Evolutionary conservation across 1,284 basidiomycete genomes (phyloP).

Genomic region (Phylloboletellus chloephorus): DNA sequence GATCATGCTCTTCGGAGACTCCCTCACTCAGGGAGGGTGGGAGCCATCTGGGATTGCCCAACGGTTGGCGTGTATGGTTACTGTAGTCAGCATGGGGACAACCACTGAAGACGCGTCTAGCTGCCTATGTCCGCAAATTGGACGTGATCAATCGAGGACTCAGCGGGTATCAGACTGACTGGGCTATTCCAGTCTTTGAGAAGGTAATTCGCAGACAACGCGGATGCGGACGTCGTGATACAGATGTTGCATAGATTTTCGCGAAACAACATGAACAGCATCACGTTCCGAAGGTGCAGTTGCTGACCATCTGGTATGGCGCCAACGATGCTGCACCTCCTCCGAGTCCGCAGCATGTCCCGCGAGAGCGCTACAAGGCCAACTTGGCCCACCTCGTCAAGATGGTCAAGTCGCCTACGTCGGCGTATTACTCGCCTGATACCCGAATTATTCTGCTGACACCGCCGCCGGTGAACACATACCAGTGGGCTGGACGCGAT

Average conservation of each 20-base stretch:
- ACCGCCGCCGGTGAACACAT: conserved; percentile 75
- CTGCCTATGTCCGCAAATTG: conserved; percentile 69
- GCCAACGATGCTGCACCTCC: conserved; percentile 75
- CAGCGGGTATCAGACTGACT: conserved; percentile 79
- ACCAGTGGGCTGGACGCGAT: conserved; percentile 54
- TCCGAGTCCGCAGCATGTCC: conserved; percentile 63
- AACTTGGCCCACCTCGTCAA: conserved; percentile 64
- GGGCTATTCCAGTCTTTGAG: conserved; percentile 75
- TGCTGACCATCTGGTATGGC: conserved; percentile 85
- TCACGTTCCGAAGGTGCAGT: conserved; percentile 54
- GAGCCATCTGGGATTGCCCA: conserved; percentile 56
- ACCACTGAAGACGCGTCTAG: conserved; percentile 34
- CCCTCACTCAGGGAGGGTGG: conserved; percentile 65
- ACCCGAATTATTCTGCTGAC: conserved; percentile 79
- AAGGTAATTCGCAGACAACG: conserved; percentile 43
- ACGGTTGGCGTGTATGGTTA: conserved; percentile 52
- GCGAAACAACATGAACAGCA: conserved; percentile 47
- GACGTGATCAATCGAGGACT: conserved; percentile 82
- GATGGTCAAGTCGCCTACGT: conserved; percentile 56
- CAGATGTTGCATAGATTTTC: conserved; percentile 40
- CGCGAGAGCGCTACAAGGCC: conserved; percentile 57
- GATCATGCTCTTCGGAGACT: conserved; percentile 74
- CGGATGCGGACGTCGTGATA: background rate
- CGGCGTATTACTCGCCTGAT: conserved; percentile 63
- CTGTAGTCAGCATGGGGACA: background rate